These are phyloP conservation scores for Trichoderma koningii DNA, from an alignment of 2,329 filamentous ascomycete species.

Conservation along the genomic window DNA sequence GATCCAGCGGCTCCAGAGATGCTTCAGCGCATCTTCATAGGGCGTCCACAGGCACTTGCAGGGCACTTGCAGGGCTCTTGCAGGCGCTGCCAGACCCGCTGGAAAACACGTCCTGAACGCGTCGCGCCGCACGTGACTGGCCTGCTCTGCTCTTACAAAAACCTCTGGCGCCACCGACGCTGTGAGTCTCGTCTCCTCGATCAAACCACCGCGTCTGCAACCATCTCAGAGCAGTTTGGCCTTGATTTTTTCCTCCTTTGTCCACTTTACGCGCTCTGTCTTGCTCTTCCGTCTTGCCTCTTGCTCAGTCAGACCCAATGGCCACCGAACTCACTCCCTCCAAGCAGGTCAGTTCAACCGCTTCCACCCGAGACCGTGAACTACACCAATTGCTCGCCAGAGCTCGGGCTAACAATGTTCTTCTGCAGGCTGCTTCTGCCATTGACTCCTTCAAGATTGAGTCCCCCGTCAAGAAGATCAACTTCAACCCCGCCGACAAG, in stretches of 20 bases:
- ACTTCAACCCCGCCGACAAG: constrained; percentile 74
- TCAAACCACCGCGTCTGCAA: constrained; percentile 37
- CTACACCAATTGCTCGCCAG: constrained; percentile 24
- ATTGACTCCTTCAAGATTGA: constrained; percentile 92
- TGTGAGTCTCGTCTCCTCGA: constrained; percentile 30
- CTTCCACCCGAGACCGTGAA: not conserved
- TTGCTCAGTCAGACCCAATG: constrained; percentile 33
- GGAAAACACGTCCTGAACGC: constrained; percentile 40
- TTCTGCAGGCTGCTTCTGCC: constrained; percentile 74
- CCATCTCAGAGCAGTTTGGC: constrained; percentile 29
- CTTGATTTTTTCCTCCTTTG: constrained; percentile 8
- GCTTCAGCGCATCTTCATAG: not conserved
- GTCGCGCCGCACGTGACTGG: constrained; percentile 44
- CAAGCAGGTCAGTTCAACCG: not conserved
- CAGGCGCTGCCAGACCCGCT: constrained; percentile 31
- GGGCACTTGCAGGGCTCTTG: constrained; percentile 29
- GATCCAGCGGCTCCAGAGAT: constrained; percentile 23
- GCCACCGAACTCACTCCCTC: constrained; percentile 6
- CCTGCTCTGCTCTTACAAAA: constrained; percentile 44
- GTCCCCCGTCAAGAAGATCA: constrained; percentile 86
- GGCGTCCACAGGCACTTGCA: too few relatives aligned
- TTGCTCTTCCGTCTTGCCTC: constrained; percentile 24
- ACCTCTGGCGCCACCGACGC: constrained; percentile 37
- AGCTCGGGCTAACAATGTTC: not conserved
- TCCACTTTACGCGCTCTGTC: constrained; percentile 30